Conservation (phyloP, 805 yeast genomes). For the Candida qinlingensis region DNA sequence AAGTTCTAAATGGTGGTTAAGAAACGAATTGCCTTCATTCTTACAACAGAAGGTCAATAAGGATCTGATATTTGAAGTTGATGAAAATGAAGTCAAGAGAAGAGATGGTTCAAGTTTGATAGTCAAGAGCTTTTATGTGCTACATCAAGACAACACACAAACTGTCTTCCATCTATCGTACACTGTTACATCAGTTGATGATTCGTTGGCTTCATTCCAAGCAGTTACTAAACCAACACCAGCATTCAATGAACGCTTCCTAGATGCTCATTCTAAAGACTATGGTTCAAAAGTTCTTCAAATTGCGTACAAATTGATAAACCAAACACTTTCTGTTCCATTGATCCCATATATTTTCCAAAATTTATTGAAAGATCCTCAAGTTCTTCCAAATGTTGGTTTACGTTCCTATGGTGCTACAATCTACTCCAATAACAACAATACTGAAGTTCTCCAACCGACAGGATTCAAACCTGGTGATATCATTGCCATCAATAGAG, state of each 20-base stretch:
- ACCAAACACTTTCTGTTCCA: constrained; percentile 20
- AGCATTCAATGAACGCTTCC: constrained; percentile 36
- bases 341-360: constrained; percentile 33
- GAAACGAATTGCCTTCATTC: constrained; percentile 47
- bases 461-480: constrained; percentile 82
- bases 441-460: constrained; percentile 41
- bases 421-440: constrained; percentile 51
- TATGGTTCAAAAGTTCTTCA: constrained; percentile 49
- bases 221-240: constrained; percentile 39
- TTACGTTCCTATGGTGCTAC: constrained; percentile 68
- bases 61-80: constrained; percentile 61
- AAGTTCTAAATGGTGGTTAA: constrained; percentile 62
- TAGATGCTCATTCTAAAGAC: constrained; percentile 43
- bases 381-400: constrained; percentile 53
- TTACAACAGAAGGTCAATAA: constrained; percentile 36
- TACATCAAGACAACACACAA: constrained; percentile 71
- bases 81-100: constrained; percentile 47
- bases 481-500: constrained; percentile 68
- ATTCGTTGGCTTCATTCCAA: constrained; percentile 26
- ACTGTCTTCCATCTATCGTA: constrained; percentile 53
- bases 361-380: constrained; percentile 29
- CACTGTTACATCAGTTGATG: constrained; percentile 23
- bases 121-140: constrained; percentile 61
- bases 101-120: constrained; percentile 46
- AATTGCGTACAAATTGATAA: constrained; percentile 34